Evolutionary conservation across 2,329 filamentous ascomycete species (phyloP), one percentile per base, ranked within the genome.

Genomic region (Cladophialophora exuberans): DNA sequence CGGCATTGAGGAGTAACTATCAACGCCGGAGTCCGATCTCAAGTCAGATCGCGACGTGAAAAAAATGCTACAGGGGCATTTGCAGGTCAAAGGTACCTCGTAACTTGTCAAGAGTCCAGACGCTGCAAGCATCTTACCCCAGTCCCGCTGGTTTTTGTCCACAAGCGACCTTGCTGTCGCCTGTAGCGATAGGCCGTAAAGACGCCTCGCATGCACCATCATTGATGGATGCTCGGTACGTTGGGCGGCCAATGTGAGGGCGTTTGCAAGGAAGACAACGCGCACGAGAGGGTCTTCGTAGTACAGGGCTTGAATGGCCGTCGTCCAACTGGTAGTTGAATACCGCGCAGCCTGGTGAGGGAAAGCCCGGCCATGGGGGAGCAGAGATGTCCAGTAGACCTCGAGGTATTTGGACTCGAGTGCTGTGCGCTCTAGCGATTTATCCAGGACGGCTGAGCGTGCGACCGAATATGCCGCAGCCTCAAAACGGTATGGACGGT

Each of bases 351-450:
- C 47, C 22, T 41, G 47, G 10, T 35, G 47, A 13, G 47, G 35
- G 10, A 51, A 51, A 15, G 47, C 33, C 47, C 18, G 47, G 15
- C 47, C 47, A 18, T 51, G 35, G 7, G 47, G 47, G 15, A 51
- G 47, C 22, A 51, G 47, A 42, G 47, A 30, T 26, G 47, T 51
- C 47, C 47, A 51, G 25, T 51, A 51, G 22, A 41, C 23, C n/a
- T 51, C 47, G 22, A 51, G 36, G 22, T 51, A 51, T 22, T 51
- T 51, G 35, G 15, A 10, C 47, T 51, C 47, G 23, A 22, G n/a
- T 17, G 47, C 47, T 15, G 47, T 31, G 22, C 47, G 35, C 35
- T 51, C 47, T 23, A 51, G 36, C 23, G 15, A 15, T 9, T n/a
- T 39, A 10, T 20, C 35, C 22, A 51, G 31, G 18, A 41, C n/a